Evolutionary conservation across 2,329 filamentous ascomycete species (phyloP), one percentile per base, ranked within the genome.

Genomic region (Fusarium xylarioides): DNA sequence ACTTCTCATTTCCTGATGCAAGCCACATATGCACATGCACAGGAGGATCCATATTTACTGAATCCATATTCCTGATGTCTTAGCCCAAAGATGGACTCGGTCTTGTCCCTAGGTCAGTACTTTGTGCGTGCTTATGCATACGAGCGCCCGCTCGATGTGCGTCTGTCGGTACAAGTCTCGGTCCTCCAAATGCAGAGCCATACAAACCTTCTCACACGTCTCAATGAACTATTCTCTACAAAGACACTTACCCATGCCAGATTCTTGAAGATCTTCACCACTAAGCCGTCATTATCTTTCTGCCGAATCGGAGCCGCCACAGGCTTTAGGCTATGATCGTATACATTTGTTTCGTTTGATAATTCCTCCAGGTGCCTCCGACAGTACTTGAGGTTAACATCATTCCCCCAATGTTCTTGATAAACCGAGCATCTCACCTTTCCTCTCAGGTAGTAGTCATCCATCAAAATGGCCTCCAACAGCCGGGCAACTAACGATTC

Each of bases 1-100:
- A 66, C 66, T 66, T 71, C 73, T 77, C 76, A 77, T 77, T 73
- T 77, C 72, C 60, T 61, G 47, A 75, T 76, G 76, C 74, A 77
- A 74, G 75, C 75, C 75, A 76, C 71, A 64, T 55, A 74, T 67
- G 71, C 71, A 65, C 63, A 68, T 55, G 61, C 66, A 66, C 61
- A 55, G 19, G 53, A 69, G 43, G 40, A 73, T 54, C 46, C 65
- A 56, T 69, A 28, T 23, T 57, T 35, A 28, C 35, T 66, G 34
- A 21, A 62, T 54, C 50, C 58, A 64, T 62, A 47, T 42, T 50
- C 37, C 10, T 44, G 37, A 54, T 59, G 49, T 49, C 62, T 74
- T 69, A 73, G 56, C 35, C 28, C 46, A 54, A 40, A 47, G 44
- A 69, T 65, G 40, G 46, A 44, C 35, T 59, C 50, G 30, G 58